Percentiles rank a stretch among this genome's conserved stretches.
Conservation (phyloP, 2,329 filamentous ascomycete genomes). For the Xylaria sp. region DNA sequence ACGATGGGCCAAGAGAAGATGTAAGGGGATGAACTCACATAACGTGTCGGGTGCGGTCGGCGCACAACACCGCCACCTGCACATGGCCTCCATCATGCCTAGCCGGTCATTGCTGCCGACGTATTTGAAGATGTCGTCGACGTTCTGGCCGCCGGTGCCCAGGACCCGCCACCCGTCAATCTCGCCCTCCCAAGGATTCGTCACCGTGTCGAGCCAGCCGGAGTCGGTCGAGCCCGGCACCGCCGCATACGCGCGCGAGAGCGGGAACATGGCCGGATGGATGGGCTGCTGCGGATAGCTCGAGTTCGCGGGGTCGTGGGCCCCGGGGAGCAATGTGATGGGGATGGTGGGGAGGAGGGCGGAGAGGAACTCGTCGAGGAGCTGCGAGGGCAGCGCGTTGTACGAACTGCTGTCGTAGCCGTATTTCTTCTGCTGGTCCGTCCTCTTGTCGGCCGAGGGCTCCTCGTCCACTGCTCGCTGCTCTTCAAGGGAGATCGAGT, state of each 20-base stretch:
- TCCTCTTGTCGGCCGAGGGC: conserved; percentile 56
- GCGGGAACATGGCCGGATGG: conserved; percentile 90
- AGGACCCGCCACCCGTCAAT: conserved; percentile 90
- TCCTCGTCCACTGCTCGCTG: conserved; percentile 52
- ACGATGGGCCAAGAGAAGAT: not conserved
- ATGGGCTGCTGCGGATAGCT: conserved; percentile 93
- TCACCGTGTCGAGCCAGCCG: conserved; percentile 87
- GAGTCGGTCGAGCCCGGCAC: conserved; percentile 58
- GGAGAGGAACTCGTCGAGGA: conserved; percentile 84
- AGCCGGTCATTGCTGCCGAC: conserved; percentile 80
- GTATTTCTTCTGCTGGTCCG: conserved; percentile 75
- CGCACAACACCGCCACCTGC: conserved; percentile 89
- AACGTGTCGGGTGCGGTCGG: conserved; percentile 96
- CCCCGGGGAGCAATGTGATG: conserved; percentile 87
- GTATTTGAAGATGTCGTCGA: conserved; percentile 95
- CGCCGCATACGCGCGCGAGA: conserved; percentile 73
- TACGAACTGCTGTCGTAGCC: conserved; percentile 92
- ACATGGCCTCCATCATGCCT: conserved; percentile 93
- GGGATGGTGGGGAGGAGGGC: conserved; percentile 86
- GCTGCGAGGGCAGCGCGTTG: conserved; percentile 84
- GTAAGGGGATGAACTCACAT: conserved; percentile 65
- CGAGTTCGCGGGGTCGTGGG: conserved; percentile 85
- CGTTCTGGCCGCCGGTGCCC: conserved; percentile 89
- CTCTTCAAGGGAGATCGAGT: conserved; percentile 72
- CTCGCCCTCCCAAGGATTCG: conserved; percentile 93